Conservation (phyloP, 345 rosid genomes). For the Eucalyptus cloeziana region DNA sequence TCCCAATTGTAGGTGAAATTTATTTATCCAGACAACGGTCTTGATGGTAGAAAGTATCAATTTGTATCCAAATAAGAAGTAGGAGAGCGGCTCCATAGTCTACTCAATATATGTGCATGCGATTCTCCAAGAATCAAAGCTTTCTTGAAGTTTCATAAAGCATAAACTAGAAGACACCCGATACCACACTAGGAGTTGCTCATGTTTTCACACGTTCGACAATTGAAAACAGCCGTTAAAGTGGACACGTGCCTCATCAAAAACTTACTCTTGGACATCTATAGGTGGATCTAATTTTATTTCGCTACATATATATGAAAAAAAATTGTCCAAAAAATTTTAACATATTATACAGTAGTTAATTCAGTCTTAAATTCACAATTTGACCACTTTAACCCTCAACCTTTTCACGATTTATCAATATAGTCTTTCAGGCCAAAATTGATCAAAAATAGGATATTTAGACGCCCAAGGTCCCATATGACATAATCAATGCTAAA, state of each 20-base stretch:
- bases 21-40: too few species aligned
- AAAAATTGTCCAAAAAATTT: background rate
- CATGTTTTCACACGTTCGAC: too few species aligned
- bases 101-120: too few species aligned
- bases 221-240: background rate
- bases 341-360: background rate
- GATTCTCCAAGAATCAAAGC: too few species aligned
- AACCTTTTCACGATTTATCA: background rate
- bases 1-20: too few species aligned
- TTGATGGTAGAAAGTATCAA: too few species aligned
- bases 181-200: too few species aligned
- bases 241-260: background rate
- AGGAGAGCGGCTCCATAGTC: too few species aligned
- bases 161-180: too few species aligned
- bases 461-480: background rate
- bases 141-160: too few species aligned
- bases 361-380: background rate
- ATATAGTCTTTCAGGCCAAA: background rate
- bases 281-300: background rate
- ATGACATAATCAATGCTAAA: background rate
- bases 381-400: accelerated
- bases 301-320: background rate
- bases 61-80: too few species aligned
- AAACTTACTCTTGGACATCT: background rate
- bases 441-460: background rate